A percentile compares a stretch with the other conserved stretches of the same genome.
These are phyloP conservation scores for Baffinella frigidus DNA, from an alignment of 208 protist genomes.

Conservation along the genomic window DNA sequence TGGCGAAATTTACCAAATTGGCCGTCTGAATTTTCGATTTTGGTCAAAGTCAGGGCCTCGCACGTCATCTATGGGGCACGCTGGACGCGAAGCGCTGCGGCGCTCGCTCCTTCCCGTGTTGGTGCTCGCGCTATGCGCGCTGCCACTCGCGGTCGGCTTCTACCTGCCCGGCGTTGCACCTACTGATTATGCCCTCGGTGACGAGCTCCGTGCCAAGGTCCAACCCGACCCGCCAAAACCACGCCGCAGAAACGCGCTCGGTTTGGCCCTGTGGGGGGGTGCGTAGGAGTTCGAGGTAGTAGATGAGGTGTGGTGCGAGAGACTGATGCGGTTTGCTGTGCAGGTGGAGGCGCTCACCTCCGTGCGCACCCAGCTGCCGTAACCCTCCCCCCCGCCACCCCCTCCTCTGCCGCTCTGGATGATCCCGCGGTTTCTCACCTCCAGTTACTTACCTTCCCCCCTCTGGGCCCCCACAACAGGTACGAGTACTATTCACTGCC, in stretches of 20 bases:
- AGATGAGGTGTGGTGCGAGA: neutral
- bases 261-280: neutral
- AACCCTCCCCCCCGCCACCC: no score
- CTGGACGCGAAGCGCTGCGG: neutral
- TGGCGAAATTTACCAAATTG: neutral
- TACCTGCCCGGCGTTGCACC: constrained; percentile 63
- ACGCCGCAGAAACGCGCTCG: neutral
- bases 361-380: constrained; percentile 54
- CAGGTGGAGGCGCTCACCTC: constrained; percentile 56
- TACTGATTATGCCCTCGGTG: constrained; percentile 30
- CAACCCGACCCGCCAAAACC: neutral
- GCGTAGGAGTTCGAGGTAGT: neutral
- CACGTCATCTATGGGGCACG: neutral
- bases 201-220: neutral
- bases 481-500: constrained; percentile 62
- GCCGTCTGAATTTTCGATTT: neutral
- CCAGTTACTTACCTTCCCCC: no score
- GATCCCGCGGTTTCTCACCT: no score
- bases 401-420: no score
- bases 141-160: neutral
- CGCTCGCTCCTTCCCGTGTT: neutral
- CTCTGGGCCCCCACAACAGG: no score
- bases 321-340: neutral
- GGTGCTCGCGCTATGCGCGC: neutral
- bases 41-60: neutral